Percentiles rank a stretch among this genome's conserved stretches.
Evolutionary conservation across 257 asterid species (phyloP).

Genomic region (Nicotiana tabacum): DNA sequence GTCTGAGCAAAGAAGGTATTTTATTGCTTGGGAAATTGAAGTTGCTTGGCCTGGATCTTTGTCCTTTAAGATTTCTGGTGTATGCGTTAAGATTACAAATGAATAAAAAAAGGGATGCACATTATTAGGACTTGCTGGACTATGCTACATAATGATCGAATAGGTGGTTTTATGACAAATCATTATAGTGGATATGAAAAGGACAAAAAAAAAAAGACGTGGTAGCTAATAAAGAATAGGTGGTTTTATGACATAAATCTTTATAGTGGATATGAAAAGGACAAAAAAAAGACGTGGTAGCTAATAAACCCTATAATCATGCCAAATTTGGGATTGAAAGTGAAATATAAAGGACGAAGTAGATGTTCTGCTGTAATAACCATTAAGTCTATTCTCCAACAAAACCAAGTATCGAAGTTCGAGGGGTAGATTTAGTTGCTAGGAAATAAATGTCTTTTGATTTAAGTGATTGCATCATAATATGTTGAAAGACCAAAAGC

Average conservation of each 20-base stretch:
- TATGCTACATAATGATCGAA: not conserved
- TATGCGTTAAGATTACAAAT: not conserved
- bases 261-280: not conserved
- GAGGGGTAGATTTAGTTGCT: not conserved
- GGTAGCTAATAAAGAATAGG: not conserved
- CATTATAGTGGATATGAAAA: not conserved
- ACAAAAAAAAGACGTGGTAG: not conserved
- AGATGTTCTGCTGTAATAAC: not conserved
- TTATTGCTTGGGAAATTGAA: not conserved
- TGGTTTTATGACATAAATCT: not conserved
- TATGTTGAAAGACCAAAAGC: not conserved
- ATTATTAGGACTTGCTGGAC: not conserved
- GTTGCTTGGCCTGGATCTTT: not conserved
- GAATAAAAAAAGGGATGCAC: not conserved
- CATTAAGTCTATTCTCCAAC: not conserved
- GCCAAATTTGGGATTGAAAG: not conserved
- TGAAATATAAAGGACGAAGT: not conserved
- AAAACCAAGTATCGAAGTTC: not conserved
- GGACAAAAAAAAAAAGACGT: not conserved
- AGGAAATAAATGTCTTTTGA: not conserved
- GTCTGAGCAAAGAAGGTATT: not conserved
- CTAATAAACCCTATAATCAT: not conserved
- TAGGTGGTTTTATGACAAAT: not conserved
- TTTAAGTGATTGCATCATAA: not conserved
- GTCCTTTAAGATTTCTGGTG: not conserved